Conservation (phyloP, 2,329 filamentous ascomycete genomes). For the Cryphonectria carpinicola region DNA sequence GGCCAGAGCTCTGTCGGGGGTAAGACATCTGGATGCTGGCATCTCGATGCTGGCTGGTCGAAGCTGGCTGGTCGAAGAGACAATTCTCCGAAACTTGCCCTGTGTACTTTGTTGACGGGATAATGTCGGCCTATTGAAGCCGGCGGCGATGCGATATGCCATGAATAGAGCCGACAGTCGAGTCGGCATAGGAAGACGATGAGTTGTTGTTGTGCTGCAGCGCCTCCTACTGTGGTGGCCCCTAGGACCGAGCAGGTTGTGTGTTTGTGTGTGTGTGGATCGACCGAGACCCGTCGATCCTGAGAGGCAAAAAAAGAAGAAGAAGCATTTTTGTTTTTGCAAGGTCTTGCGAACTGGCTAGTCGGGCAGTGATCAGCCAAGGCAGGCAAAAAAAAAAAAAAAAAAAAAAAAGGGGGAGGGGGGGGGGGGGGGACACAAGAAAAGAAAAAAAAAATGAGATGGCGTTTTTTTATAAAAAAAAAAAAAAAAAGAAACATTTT, state of each 20-base stretch:
- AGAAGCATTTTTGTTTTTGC: not conserved
- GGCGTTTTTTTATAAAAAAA: too few species aligned
- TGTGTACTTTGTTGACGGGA: not conserved
- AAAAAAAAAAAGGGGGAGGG: too few species aligned
- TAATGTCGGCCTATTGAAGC: not conserved
- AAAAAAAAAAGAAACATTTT: too few species aligned
- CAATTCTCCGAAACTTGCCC: not conserved
- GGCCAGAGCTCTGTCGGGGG: not conserved
- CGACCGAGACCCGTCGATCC: not conserved
- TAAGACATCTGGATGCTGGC: not conserved
- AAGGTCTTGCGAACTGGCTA: not conserved
- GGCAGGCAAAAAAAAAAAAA: not conserved
- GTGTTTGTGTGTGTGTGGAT: not conserved
- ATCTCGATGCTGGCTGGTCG: not conserved
- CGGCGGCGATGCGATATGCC: not conserved
- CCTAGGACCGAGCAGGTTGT: not conserved
- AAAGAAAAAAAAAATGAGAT: too few species aligned
- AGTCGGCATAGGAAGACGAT: not conserved
- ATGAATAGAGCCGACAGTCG: not conserved
- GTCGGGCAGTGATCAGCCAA: slow-evolving; percentile 1
- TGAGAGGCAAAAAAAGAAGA: not conserved
- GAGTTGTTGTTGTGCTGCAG: not conserved
- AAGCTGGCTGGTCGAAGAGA: not conserved
- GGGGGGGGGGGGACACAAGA: too few species aligned
- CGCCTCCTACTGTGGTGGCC: not conserved